A percentile compares a stretch with the other conserved stretches of the same genome.
These are phyloP conservation scores for Pseudisothecium myosuroides DNA, from an alignment of 225 moss, liverwort and hornwort genomes.

Conservation along the genomic window DNA sequence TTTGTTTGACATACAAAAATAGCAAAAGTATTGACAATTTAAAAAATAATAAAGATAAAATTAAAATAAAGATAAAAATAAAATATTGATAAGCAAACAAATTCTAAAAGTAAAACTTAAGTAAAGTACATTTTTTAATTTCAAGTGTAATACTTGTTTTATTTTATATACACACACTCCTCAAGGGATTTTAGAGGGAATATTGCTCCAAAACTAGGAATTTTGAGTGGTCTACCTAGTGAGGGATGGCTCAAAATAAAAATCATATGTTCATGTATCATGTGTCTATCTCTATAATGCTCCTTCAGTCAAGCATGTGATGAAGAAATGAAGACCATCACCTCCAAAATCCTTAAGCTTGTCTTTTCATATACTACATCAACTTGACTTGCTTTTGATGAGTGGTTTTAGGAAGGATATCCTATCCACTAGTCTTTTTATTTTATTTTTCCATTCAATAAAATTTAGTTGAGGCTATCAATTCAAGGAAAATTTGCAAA, in stretches of 20 bases:
- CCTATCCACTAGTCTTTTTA: not conserved
- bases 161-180: not conserved
- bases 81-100: not conserved
- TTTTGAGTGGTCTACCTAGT: too few species aligned
- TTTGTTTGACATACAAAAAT: too few species aligned
- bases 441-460: not conserved
- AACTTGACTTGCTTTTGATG: not conserved
- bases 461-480: not conserved
- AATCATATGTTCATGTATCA: not conserved
- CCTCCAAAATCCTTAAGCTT: accelerated
- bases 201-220: too few species aligned
- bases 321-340: not conserved
- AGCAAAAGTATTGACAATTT: too few species aligned
- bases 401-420: not conserved
- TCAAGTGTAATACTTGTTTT: not conserved
- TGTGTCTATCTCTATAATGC: not conserved
- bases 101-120: not conserved
- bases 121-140: not conserved
- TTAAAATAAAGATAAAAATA: not conserved
- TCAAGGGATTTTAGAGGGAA: too few species aligned
- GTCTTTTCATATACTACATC: not conserved
- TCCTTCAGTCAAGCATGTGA: not conserved
- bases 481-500: not conserved
- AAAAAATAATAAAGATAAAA: too few species aligned
- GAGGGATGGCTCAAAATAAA: not conserved